phyloP scores from a whole-genome alignment of 306 rosid species.

The Mucuna pruriens region DNA sequence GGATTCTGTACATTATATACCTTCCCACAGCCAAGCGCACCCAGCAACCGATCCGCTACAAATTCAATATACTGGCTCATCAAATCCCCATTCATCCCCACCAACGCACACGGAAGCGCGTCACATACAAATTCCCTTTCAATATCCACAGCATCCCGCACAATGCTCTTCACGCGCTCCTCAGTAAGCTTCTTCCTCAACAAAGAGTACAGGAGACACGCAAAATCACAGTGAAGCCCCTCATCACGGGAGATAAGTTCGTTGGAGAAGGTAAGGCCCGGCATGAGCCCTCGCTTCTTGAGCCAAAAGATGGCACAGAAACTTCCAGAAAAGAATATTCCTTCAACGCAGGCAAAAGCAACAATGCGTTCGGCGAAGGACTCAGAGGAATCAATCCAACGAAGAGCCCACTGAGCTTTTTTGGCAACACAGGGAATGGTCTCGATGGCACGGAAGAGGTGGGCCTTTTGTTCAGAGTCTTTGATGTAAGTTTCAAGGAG shows the following conservation, averaged over 20 bases:
- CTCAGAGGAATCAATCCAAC: constrained; percentile 52
- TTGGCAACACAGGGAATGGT: constrained; percentile 71
- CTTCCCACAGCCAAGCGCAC: constrained; percentile 63
- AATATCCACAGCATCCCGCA: constrained; percentile 67
- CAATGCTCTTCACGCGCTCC: constrained; percentile 65
- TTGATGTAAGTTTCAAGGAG: constrained; percentile 76
- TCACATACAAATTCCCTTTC: constrained; percentile 87
- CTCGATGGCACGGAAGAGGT: constrained; percentile 62
- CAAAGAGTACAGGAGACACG: constrained; percentile 68
- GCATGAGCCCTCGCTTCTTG: constrained; percentile 88
- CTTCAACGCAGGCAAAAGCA: constrained; percentile 88
- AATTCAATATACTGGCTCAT: constrained; percentile 86
- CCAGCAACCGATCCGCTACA: constrained; percentile 78
- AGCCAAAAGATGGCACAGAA: constrained; percentile 91
- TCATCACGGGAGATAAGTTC: constrained; percentile 90
- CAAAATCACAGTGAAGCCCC: constrained; percentile 83
- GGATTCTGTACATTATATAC: constrained; percentile 72
- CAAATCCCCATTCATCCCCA: constrained; percentile 79
- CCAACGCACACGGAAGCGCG: constrained; percentile 80
- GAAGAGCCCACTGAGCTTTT: constrained; percentile 77
- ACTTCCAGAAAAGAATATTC: constrained; percentile 89
- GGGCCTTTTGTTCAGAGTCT: constrained; percentile 59
- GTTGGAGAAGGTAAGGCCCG: constrained; percentile 83
- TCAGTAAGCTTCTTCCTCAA: constrained; percentile 54
- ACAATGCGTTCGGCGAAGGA: constrained; percentile 56